Base-by-base conservation (phyloP, 1,284 basidiomycete species). In the Pascua guehoae region DNA sequence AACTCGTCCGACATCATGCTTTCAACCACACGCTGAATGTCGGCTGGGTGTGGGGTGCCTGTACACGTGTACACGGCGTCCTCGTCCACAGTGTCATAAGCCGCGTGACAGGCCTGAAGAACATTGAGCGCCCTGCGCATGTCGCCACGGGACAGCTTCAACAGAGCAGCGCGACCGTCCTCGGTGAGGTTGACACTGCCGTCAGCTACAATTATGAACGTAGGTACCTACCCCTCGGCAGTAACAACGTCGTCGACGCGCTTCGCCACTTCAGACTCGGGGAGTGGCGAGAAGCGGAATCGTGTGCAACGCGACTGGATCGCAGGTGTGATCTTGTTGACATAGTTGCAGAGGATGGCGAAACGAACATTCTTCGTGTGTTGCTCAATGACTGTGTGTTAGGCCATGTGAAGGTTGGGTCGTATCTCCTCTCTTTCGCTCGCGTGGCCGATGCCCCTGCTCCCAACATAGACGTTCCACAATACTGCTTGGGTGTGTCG, bases 281-380 rank as follows among this genome's bases (percentile, higher is more conserved):
- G 91, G 38, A 98, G 78, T 1, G 96, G 96, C n/a, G 91, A 93
- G 79, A 99, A 98, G 49, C 93, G 83, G 80, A 98, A 99, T 41
- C 95, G 84, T 3, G 96, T 99, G 79, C 96, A 98, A 50, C 96
- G 88, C 73, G 92, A 96, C 79, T 98, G 96, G 61, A 99, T 96
- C 18, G 96, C 96, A 4, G 96, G 96, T 8, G 89, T 88, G 73
- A 99, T 98, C 78, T 98, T 98, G 84, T 98, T 98, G 75, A 98
- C 96, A 68, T 99, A 99, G 79, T 99, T 99, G 84, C 96, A 98
- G 62, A 99, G 96, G 69, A 99, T 98, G 79, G 95, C 98, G 78
- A 99, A 99, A 40, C 96, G 87, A 61, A 98, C 96, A 71, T 98
- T 98, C 77, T 88, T 91, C 8, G 96, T 99, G 75, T 97, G 98